A percentile compares a stretch with the other conserved stretches of the same genome.
Evolutionary conservation across 805 yeast species (phyloP).

Genomic region (Dipodascus albidus): DNA sequence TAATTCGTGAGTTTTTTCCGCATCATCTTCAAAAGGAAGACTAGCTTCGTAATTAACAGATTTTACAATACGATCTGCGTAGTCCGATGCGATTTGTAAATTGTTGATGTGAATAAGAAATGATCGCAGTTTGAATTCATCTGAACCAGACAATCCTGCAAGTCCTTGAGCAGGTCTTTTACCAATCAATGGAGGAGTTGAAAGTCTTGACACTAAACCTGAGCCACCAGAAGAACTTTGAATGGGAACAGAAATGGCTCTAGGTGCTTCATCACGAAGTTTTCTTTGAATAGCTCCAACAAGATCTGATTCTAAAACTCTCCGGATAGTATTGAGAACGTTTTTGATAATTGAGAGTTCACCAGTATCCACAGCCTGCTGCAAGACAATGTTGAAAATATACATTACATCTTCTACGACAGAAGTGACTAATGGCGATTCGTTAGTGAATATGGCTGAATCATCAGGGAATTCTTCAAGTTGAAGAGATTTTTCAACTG

Average conservation of each 20-base stretch:
- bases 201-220: slow-evolving; percentile 5
- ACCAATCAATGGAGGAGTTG: slow-evolving; percentile 6
- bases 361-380: slow-evolving; percentile 63
- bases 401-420: slow-evolving; percentile 77
- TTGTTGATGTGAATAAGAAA: slow-evolving; percentile 66
- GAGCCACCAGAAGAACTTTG: slow-evolving; percentile 5
- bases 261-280: slow-evolving; percentile 34
- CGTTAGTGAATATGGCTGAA: slow-evolving; percentile 31
- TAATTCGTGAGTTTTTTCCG: slow-evolving; percentile 9
- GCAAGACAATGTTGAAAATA: slow-evolving; percentile 54
- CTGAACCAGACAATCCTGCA: slow-evolving; percentile 18
- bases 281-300: slow-evolving; percentile 42
- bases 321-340: slow-evolving; percentile 43
- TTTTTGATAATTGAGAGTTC: slow-evolving; percentile 43
- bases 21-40: slow-evolving; percentile 19
- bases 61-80: slow-evolving; percentile 42
- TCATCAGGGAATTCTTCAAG: slow-evolving; percentile 68
- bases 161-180: slow-evolving; percentile 10
- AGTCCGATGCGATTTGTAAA: slow-evolving; percentile 48
- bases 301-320: slow-evolving; percentile 54
- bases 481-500: slow-evolving; percentile 70
- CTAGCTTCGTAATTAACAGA: slow-evolving; percentile 26
- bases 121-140: slow-evolving; percentile 39
- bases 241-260: slow-evolving; percentile 7
- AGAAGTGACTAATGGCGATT: slow-evolving; percentile 55